A percentile compares a stretch with the other conserved stretches of the same genome.
Conservation (phyloP, 768 basidiomycete genomes). For the Russula sp. region DNA sequence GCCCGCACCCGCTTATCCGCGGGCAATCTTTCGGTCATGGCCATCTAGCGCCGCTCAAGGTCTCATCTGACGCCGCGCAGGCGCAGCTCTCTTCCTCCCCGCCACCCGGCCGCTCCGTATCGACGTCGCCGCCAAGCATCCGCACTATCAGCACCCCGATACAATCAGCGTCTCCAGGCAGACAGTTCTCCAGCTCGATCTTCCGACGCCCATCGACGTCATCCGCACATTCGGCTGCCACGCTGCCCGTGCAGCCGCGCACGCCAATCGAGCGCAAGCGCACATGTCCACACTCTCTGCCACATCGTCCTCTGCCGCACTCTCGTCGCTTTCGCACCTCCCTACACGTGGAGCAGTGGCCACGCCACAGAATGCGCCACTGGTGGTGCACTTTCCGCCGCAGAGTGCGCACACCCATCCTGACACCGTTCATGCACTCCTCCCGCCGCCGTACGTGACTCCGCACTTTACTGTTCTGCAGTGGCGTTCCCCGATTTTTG, state of each 20-base stretch:
- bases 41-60: constrained; percentile 57
- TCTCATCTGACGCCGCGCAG: constrained; percentile 50
- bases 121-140: constrained; percentile 34
- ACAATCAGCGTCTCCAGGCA: constrained; percentile 3
- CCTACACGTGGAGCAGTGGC: constrained; percentile 36
- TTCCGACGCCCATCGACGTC: constrained; percentile 55
- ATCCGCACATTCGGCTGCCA: constrained; percentile 57
- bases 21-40: constrained; percentile 61
- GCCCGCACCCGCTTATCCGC: constrained; percentile 76
- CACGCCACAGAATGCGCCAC: constrained; percentile 40
- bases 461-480: constrained; percentile 68
- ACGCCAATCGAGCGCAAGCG: constrained; percentile 16
- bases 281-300: constrained; percentile 33
- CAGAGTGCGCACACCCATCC: constrained; percentile 52
- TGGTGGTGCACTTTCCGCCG: constrained; percentile 62
- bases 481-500: constrained; percentile 62
- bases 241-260: constrained; percentile 48
- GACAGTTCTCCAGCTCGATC: constrained; percentile 31
- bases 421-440: constrained; percentile 64
- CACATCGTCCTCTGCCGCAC: constrained; percentile 35
- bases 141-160: constrained; percentile 14
- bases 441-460: constrained; percentile 68
- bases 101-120: constrained; percentile 33
- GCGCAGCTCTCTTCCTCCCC: constrained; percentile 42
- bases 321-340: constrained; percentile 43